These are phyloP conservation scores for Houttuynia cordata DNA, from an alignment of 164 flowering plant species.

Conservation along the genomic window DNA sequence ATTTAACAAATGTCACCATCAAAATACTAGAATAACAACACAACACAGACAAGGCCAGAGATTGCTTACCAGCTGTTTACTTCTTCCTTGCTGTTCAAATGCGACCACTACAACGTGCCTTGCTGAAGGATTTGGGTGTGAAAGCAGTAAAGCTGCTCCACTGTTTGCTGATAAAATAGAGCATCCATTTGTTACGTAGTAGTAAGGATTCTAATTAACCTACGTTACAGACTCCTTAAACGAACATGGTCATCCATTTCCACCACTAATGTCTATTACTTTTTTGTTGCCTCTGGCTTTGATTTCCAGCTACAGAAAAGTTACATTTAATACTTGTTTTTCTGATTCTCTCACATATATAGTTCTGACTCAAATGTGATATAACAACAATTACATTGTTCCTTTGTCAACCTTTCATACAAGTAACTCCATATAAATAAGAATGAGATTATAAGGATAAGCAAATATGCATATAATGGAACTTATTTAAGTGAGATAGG, in stretches of 20 bases:
- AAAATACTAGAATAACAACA: too few species aligned
- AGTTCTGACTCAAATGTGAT: too few species aligned
- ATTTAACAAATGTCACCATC: too few species aligned
- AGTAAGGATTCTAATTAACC: too few species aligned
- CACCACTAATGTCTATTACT: too few species aligned
- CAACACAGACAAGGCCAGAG: not conserved
- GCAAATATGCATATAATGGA: not conserved
- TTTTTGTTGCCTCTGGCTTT: too few species aligned
- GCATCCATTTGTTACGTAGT: not conserved
- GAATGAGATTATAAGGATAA: too few species aligned
- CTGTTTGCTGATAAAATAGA: slow-evolving; percentile 26
- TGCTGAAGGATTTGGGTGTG: slow-evolving; percentile 41
- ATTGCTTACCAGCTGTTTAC: slow-evolving; percentile 67
- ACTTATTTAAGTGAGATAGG: not conserved
- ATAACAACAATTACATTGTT: not conserved
- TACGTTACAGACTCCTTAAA: too few species aligned
- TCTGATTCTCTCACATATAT: too few species aligned
- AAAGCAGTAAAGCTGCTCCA: slow-evolving; percentile 66
- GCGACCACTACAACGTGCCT: slow-evolving; percentile 60
- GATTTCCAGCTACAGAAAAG: too few species aligned
- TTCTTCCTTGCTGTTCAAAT: slow-evolving; percentile 54
- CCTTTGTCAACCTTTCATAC: not conserved
- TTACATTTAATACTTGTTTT: too few species aligned
- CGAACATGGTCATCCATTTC: too few species aligned
- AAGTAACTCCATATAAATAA: not conserved